Evolutionary conservation across 495 filamentous ascomycete species (phyloP).

Genomic region (Margaritispora aquatica): DNA sequence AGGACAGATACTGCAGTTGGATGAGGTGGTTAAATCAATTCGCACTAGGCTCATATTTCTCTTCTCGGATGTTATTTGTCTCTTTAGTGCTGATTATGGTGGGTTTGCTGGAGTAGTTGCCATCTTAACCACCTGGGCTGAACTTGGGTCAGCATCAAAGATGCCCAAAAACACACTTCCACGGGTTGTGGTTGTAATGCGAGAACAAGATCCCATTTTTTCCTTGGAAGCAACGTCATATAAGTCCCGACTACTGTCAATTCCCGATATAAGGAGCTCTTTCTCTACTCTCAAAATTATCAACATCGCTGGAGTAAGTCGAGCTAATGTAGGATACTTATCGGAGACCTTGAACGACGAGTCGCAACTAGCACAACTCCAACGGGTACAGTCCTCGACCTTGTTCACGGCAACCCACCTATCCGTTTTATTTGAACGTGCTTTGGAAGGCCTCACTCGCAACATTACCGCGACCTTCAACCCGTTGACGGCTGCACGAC

Average conservation of each 20-base stretch:
- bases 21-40: conserved; percentile 6
- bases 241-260: conserved; percentile 1
- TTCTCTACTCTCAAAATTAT: conserved; percentile 15
- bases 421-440: conserved; percentile 14
- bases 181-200: conserved; percentile 12
- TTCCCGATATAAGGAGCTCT: conserved; percentile 6
- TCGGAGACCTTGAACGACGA: conserved; percentile 7
- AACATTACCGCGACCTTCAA: conserved; percentile 7
- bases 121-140: conserved; percentile 4
- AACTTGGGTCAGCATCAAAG: conserved; percentile 14
- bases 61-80: conserved; percentile 14
- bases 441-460: conserved; percentile 4
- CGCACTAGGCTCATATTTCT: conserved; percentile 6
- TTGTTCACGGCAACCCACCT: conserved; percentile 11
- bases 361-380: background rate
- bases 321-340: background rate
- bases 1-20: background rate
- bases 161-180: conserved; percentile 5
- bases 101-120: conserved; percentile 8
- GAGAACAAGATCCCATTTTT: conserved; percentile 2
- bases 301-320: conserved; percentile 4
- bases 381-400: conserved; percentile 9
- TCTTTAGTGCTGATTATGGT: conserved; percentile 13
- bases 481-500: conserved; percentile 4
- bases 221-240: conserved; percentile 3